These are phyloP conservation scores for Waitea zeae DNA, from an alignment of 1,284 basidiomycete genomes.

Conservation along the genomic window DNA sequence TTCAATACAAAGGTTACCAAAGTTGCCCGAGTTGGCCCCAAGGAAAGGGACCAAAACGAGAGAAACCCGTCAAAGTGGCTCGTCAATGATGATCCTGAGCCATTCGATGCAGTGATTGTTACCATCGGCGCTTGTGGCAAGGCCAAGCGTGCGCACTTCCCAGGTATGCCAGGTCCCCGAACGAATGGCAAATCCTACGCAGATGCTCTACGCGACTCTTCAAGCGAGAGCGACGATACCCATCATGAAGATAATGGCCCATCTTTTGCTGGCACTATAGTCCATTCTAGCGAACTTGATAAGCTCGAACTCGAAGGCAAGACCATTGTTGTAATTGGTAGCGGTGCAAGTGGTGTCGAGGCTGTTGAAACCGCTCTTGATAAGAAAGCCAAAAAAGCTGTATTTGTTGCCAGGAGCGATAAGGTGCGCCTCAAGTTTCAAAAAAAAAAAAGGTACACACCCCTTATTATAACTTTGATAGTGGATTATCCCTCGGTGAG, in stretches of 20 bases:
- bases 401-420: slow-evolving; percentile 26
- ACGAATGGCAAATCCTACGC: too few species aligned
- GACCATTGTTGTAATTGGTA: slow-evolving; percentile 33
- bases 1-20: slow-evolving; percentile 15
- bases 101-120: slow-evolving; percentile 42
- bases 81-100: slow-evolving; percentile 26
- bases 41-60: slow-evolving; percentile 11
- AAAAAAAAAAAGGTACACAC: slow-evolving; percentile 14
- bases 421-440: slow-evolving; percentile 10
- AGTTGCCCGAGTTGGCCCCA: slow-evolving; percentile 12
- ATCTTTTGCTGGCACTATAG: slow-evolving; percentile 22
- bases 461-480: not conserved
- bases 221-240: slow-evolving; percentile 3
- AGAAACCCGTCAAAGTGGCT: slow-evolving; percentile 27
- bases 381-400: slow-evolving; percentile 24
- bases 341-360: slow-evolving; percentile 44
- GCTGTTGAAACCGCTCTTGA: slow-evolving; percentile 35
- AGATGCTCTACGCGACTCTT: slow-evolving; percentile 4
- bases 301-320: slow-evolving; percentile 23
- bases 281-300: slow-evolving; percentile 37
- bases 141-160: slow-evolving; percentile 28
- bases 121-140: slow-evolving; percentile 41
- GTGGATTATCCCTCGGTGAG: not conserved
- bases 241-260: slow-evolving; percentile 6
- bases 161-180: slow-evolving; percentile 24